These are phyloP conservation scores for Blumeriella jaapii DNA, from an alignment of 2,329 filamentous ascomycete species.

Conservation along the genomic window DNA sequence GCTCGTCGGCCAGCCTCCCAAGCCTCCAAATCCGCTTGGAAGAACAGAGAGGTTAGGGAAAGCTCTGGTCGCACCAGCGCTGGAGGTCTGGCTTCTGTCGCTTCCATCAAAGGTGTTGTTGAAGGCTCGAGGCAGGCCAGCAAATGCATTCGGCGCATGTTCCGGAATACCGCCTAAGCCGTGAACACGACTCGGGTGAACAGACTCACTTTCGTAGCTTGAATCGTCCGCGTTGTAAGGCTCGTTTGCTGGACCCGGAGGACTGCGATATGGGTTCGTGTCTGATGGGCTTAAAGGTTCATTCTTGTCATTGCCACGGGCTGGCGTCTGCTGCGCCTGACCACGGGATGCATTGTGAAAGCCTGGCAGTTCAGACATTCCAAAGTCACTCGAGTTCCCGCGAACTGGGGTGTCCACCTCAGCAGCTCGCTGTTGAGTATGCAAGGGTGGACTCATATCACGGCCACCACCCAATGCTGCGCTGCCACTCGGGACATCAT, in stretches of 20 bases:
- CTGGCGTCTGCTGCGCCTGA: constrained; percentile 31
- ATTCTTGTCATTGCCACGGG: constrained; percentile 37
- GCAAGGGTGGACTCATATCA: constrained; percentile 47
- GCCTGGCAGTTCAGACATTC: constrained; percentile 48
- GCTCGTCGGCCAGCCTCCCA: constrained; percentile 36
- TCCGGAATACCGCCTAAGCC: constrained; percentile 42
- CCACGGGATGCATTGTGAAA: constrained; percentile 42
- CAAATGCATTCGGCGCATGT: constrained; percentile 40
- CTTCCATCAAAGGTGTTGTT: constrained; percentile 45
- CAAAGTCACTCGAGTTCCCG: constrained; percentile 41
- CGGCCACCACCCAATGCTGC: constrained; percentile 66
- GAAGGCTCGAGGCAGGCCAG: constrained; percentile 42
- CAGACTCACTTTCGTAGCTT: constrained; percentile 20
- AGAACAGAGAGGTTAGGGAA: constrained; percentile 54
- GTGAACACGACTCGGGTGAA: constrained; percentile 37
- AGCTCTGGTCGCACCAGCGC: constrained; percentile 61
- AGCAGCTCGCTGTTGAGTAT: constrained; percentile 31
- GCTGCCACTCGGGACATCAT: constrained; percentile 56
- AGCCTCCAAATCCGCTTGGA: constrained; percentile 33
- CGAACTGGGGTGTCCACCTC: constrained; percentile 34
- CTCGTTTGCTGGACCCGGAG: constrained; percentile 61
- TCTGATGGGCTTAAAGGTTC: constrained; percentile 83
- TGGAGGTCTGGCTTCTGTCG: constrained; percentile 88
- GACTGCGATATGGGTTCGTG: constrained; percentile 93
- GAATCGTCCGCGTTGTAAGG: constrained; percentile 41